Conservation (phyloP, 352 stramenopile species). For the Pythium sp. region DNA sequence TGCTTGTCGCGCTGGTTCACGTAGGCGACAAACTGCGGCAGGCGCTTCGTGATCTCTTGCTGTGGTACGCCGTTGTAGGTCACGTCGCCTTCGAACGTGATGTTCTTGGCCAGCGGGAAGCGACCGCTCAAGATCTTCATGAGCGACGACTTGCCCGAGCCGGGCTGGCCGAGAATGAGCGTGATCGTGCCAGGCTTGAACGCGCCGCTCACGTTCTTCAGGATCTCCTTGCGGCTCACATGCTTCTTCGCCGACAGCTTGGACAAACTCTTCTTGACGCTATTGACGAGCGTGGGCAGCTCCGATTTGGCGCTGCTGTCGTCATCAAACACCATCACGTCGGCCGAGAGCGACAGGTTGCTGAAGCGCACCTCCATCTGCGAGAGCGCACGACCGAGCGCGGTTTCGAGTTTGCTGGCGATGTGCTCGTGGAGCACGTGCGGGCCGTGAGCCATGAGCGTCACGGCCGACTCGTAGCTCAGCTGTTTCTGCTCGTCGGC, state of each 20-base stretch:
- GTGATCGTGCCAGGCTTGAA: neutral
- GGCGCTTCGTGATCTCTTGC: neutral
- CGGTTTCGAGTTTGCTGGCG: too few species aligned
- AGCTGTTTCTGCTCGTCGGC: too few species aligned
- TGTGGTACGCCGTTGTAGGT: neutral
- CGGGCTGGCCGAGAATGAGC: neutral
- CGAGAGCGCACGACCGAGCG: too few species aligned
- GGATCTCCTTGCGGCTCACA: neutral
- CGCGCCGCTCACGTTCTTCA: neutral
- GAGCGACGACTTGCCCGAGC: neutral
- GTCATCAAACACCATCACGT: too few species aligned
- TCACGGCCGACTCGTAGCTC: too few species aligned
- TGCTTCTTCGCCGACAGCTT: neutral
- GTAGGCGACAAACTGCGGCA: slow-evolving; percentile 28
- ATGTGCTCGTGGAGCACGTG: too few species aligned
- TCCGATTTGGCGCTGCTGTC: too few species aligned
- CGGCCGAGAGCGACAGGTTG: too few species aligned
- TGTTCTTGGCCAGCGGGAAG: neutral
- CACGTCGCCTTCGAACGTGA: neutral
- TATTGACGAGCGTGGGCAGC: neutral
- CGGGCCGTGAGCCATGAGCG: too few species aligned
- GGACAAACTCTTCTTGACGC: neutral
- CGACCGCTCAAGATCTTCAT: neutral
- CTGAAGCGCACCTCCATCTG: too few species aligned
- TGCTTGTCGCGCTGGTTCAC: slow-evolving; percentile 65